Evolutionary conservation across 2,329 filamentous ascomycete species (phyloP), one percentile per base, ranked within the genome.

Genomic region (Epichloe scottii): DNA sequence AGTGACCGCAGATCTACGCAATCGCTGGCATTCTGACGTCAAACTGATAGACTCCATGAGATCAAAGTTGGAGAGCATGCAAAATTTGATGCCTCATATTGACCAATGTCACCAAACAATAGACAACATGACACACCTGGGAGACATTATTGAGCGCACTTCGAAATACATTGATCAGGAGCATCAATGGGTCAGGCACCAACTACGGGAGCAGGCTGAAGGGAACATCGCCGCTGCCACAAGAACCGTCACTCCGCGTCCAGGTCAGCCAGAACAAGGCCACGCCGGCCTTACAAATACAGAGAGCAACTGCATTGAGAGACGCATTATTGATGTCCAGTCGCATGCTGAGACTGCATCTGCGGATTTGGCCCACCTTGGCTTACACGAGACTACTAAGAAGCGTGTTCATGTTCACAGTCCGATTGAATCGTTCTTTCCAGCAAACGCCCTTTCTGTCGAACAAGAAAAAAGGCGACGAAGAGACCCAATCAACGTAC

Each of bases 391-490:
- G 7, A 35, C 33, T 33, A 15, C 19, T 3, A 37, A 35, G 33
- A 54, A 42, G 38, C 46, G 49, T 41, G 53, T 54, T 8, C 50
- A 52, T 23, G 53, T 54, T 44, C 47, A 52, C 19, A 52, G 47
- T 46, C 50, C 54, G 30, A 46, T 51, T 6, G 51, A 58, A 30
- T 45, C 50, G 4, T 17, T 52, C n/a, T 58, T 58, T 8, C 59
- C 60, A 3, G 59, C 55, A 2, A 55, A 54, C 5, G 60, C 63
- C 5, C 63, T 58, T n/a, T 67, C 67, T 1, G 51, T 69, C 34
- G 54, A 61, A 44, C 63, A 71, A 45, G 68, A 71, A 53, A 64
- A 69, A 53, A 55, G 57, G 12, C 61, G 62, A 21, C 62, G 68
- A 30, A 60, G 68, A 35, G 63, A 61, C 46, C 57, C 57, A 3